Evolutionary conservation across 2,329 filamentous ascomycete genomes (phyloP).

Genomic region (Chaetothyriales sp.): DNA sequence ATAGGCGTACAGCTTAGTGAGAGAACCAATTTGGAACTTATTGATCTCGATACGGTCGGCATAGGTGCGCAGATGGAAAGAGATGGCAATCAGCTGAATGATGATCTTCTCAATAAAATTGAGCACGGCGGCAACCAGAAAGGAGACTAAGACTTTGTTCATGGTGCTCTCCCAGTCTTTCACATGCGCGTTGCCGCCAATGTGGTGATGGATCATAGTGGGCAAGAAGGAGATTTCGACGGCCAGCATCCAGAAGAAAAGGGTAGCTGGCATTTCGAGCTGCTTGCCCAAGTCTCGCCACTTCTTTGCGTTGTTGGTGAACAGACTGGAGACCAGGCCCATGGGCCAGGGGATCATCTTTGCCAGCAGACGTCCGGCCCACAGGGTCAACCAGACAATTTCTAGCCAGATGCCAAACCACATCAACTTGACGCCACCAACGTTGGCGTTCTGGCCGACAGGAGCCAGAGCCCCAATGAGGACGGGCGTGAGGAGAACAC

Average conservation of each 20-base stretch:
- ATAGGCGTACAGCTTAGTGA: conserved; percentile 51
- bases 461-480: conserved; percentile 47
- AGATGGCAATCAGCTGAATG: conserved; percentile 87
- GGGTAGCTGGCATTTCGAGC: conserved; percentile 68
- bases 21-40: conserved; percentile 67
- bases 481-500: conserved; percentile 54
- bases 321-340: conserved; percentile 53
- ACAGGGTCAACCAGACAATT: conserved; percentile 81
- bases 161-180: conserved; percentile 60
- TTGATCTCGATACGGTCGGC: conserved; percentile 81
- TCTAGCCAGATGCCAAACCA: conserved; percentile 97
- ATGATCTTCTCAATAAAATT: conserved; percentile 88
- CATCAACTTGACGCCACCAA: conserved; percentile 62
- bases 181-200: conserved; percentile 38
- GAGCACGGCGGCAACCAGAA: conserved; percentile 67
- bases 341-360: conserved; percentile 51
- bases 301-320: conserved; percentile 81
- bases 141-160: conserved; percentile 71
- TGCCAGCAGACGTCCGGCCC: conserved; percentile 57
- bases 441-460: conserved; percentile 43
- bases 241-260: conserved; percentile 87
- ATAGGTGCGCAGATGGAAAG: conserved; percentile 84
- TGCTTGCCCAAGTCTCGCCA: conserved; percentile 81
- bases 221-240: conserved; percentile 76
- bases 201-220: conserved; percentile 56